Conservation (phyloP, 352 stramenopile genomes). For the Globisporangium parvum region DNA sequence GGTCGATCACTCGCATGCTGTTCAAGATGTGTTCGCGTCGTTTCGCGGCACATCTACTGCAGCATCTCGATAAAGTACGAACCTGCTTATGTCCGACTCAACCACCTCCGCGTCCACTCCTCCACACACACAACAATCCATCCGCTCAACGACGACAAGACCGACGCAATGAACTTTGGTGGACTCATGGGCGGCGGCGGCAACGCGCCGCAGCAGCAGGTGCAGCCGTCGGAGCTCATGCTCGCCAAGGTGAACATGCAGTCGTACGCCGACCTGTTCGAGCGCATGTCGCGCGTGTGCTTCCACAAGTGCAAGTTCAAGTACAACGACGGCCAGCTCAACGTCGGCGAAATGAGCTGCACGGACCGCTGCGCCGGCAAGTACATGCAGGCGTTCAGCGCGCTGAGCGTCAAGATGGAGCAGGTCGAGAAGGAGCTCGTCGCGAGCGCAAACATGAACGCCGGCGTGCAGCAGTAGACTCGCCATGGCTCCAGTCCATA, state of each 20-base stretch:
- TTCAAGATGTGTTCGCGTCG: not conserved
- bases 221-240: conserved; percentile 77
- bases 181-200: conserved; percentile 59
- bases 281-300: conserved; percentile 88
- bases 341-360: conserved; percentile 97
- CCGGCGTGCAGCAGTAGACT: conserved; percentile 28
- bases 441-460: conserved; percentile 49
- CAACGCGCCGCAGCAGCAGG: conserved; percentile 35
- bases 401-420: conserved; percentile 92
- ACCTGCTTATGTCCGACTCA: not conserved
- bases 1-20: conserved; percentile 37
- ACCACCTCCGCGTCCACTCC: not conserved
- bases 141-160: conserved; percentile 1
- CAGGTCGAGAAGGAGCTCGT: conserved; percentile 93
- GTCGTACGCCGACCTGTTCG: conserved; percentile 88
- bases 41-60: not conserved
- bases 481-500: not conserved
- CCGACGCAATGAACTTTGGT: conserved; percentile 64
- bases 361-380: conserved; percentile 97
- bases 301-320: conserved; percentile 95
- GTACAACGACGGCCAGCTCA: conserved; percentile 95
- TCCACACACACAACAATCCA: not conserved
- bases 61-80: not conserved
- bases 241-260: conserved; percentile 91
- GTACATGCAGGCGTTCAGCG: conserved; percentile 96